Conservation (phyloP, 1,284 basidiomycete species). For the Takashimella tepidaria region DNA sequence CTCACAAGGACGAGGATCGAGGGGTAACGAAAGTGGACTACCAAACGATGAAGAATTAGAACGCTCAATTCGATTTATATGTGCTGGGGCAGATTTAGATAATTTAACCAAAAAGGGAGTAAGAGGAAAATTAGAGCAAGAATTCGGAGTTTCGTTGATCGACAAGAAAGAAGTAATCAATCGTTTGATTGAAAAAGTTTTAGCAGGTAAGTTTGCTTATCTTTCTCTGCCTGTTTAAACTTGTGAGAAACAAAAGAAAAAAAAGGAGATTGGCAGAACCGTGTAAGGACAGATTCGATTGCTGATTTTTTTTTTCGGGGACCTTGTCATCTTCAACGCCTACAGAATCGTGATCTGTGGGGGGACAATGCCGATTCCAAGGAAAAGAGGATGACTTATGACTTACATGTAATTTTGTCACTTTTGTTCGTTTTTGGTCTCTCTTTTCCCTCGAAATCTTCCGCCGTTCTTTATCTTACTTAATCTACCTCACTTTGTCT, state of each 20-base stretch:
- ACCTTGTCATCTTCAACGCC: too few species aligned
- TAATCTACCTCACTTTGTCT: too few species aligned
- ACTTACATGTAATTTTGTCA: too few species aligned
- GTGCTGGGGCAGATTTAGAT: constrained; percentile 74
- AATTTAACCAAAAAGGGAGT: constrained; percentile 85
- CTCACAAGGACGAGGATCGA: not conserved
- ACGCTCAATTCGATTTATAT: constrained; percentile 62
- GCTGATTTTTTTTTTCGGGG: too few species aligned
- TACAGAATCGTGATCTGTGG: too few species aligned
- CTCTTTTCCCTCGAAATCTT: too few species aligned
- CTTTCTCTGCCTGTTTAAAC: not conserved
- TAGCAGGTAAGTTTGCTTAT: constrained; percentile 19
- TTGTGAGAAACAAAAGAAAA: not conserved
- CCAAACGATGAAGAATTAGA: constrained; percentile 63
- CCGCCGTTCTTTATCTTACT: too few species aligned
- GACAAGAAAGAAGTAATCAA: constrained; percentile 49
- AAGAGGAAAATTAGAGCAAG: constrained; percentile 69
- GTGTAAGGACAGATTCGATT: too few species aligned
- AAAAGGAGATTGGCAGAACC: not conserved
- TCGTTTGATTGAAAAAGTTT: constrained; percentile 44
- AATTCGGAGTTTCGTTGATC: constrained; percentile 55
- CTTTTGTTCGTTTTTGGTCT: too few species aligned
- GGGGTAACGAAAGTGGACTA: not conserved
- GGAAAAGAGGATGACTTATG: too few species aligned
- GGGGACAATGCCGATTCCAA: too few species aligned